These are phyloP conservation scores for Ananas comosus DNA, from an alignment of 176 grass and related monocot genomes.

Conservation along the genomic window DNA sequence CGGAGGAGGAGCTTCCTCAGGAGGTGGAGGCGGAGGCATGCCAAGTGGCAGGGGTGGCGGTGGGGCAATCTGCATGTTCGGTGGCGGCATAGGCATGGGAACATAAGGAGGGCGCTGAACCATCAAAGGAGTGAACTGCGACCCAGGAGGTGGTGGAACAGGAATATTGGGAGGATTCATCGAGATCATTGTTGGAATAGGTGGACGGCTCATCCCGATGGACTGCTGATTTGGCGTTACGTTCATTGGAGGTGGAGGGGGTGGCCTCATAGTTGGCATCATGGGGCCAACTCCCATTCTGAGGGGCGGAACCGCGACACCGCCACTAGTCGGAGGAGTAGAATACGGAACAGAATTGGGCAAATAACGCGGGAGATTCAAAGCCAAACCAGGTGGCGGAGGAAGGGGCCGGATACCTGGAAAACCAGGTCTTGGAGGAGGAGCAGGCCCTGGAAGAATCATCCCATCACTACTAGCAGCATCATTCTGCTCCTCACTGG, in stretches of 20 bases:
- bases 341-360: slow-evolving; percentile 33
- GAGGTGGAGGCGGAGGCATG: slow-evolving; percentile 58
- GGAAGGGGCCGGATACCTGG: slow-evolving; percentile 41
- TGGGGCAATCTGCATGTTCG: slow-evolving; percentile 36
- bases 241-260: slow-evolving; percentile 34
- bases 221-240: slow-evolving; percentile 38
- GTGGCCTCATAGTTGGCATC: slow-evolving; percentile 43
- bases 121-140: slow-evolving; percentile 44
- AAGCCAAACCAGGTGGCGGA: slow-evolving; percentile 62
- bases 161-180: slow-evolving; percentile 30
- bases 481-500: slow-evolving; percentile 57
- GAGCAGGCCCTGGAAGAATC: slow-evolving; percentile 53
- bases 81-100: slow-evolving; percentile 40
- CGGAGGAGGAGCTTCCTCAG: slow-evolving; percentile 74
- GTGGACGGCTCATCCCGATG: slow-evolving; percentile 27
- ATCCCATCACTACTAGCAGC: slow-evolving; percentile 19
- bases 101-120: slow-evolving; percentile 26
- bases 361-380: slow-evolving; percentile 71
- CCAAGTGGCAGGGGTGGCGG: slow-evolving; percentile 49
- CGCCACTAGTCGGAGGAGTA: slow-evolving; percentile 12
- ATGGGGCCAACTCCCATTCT: slow-evolving; percentile 43
- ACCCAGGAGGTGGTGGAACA: slow-evolving; percentile 60
- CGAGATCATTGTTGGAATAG: background rate
- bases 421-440: slow-evolving; percentile 50
- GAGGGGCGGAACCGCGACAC: slow-evolving; percentile 17